These are phyloP conservation scores for Schizothecium vesticola DNA, from an alignment of 495 filamentous ascomycete species.

Conservation along the genomic window DNA sequence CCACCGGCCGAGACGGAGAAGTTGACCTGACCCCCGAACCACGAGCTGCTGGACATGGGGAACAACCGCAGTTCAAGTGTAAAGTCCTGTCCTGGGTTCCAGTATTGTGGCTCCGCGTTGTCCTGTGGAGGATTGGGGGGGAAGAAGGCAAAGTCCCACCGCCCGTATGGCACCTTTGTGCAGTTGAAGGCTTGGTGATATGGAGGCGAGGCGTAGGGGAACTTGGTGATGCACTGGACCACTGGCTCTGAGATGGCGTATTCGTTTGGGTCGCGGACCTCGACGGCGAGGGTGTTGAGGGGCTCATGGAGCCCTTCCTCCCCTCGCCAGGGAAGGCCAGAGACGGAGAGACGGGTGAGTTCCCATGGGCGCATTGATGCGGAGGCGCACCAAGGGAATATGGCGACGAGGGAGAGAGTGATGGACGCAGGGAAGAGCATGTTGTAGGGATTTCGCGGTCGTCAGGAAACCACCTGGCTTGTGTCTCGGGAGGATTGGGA, in stretches of 20 bases:
- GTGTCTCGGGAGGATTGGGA: neutral
- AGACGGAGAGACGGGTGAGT: neutral
- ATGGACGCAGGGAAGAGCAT: neutral
- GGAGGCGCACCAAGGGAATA: neutral
- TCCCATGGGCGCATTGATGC: neutral
- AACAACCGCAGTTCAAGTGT: neutral
- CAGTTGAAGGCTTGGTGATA: neutral
- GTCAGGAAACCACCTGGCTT: neutral
- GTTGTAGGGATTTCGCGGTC: neutral
- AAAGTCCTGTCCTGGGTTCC: conserved; percentile 4
- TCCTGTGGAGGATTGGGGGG: neutral
- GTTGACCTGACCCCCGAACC: neutral
- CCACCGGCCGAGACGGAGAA: neutral
- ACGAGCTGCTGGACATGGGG: neutral
- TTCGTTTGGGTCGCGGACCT: neutral
- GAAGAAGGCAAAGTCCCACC: conserved; percentile 3
- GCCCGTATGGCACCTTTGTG: neutral
- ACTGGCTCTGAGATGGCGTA: neutral
- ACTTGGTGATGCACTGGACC: conserved; percentile 1
- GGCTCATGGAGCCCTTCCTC: neutral
- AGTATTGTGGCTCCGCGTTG: neutral
- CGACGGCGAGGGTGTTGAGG: conserved; percentile 4
- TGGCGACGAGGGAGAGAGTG: neutral
- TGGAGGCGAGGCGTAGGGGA: neutral
- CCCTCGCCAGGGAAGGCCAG: neutral